phyloP scores from a whole-genome alignment of 257 asterid genomes.

The Jaltomata sinuosa region DNA sequence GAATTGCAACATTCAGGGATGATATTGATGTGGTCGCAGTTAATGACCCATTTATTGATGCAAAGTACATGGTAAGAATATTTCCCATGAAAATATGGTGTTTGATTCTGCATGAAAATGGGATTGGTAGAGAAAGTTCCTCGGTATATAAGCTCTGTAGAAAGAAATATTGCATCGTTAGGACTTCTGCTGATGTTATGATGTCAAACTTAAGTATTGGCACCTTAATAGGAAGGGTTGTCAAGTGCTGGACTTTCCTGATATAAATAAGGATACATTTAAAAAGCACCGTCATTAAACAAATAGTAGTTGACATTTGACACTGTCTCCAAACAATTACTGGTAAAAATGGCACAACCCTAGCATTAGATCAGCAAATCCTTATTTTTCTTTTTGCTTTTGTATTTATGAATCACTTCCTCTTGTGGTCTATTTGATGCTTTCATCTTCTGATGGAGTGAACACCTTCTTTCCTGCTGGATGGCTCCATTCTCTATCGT shows the following conservation, averaged over 20 bases:
- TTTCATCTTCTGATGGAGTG: background rate
- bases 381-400: background rate
- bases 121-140: background rate
- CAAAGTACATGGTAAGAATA: constrained; percentile 83
- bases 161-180: background rate
- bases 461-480: background rate
- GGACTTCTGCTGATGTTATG: background rate
- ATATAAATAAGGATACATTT: background rate
- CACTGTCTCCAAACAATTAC: background rate
- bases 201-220: background rate
- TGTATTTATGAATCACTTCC: background rate
- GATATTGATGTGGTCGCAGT: constrained; percentile 97
- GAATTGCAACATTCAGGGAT: constrained; percentile 83
- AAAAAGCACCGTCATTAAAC: background rate
- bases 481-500: background rate
- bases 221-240: background rate
- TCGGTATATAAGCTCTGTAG: background rate
- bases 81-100: background rate
- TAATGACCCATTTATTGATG: constrained; percentile 94
- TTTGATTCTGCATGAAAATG: background rate
- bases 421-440: background rate
- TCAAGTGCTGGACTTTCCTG: background rate
- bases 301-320: background rate
- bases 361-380: background rate
- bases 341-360: background rate